Base-by-base conservation (phyloP, 495 filamentous ascomycete genomes). In the Daldinia caldariorum region DNA sequence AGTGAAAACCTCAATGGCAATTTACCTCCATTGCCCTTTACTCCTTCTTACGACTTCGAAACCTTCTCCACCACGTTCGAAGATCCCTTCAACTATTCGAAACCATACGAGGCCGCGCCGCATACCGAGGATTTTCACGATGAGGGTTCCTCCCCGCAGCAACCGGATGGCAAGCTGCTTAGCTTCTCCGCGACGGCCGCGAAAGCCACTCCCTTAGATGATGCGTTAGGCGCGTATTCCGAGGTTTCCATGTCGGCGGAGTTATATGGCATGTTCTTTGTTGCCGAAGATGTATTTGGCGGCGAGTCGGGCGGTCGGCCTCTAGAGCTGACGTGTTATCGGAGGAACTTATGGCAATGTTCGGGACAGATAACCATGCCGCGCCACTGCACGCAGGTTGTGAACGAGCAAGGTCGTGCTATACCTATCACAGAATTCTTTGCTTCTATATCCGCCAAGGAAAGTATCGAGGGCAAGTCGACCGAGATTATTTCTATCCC, bases 211-310 rank as follows among this genome's bases (percentile, higher is more conserved):
- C 80, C 92, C 9, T 82, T 93, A 37, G 90, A 93, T 71, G 91
- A 83, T 54, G 70, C 66, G 41, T 70, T 76, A n/a, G 78, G 82
- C 38, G 64, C 75, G 61, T 87, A 77, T 84, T 87, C 58, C 78
- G 87, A 74, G 81, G 84, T 93, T 22, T 85, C 86, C 35, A 88
- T 97, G 76, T 87, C 90, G 8, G 93, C 92, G 47, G 94, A 96
- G 78, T 80, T 97, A 34, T 92, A 95, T 75, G 94, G 94, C 81
- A 97, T 96, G 92, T 97, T 97, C 81, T 97, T 95, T 74, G 86
- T 97, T 6, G 93, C 94, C 55, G 94, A 97, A 72, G 84, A 86
- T 59, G 85, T 87, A 6, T 87, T 85, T 72, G 81, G 80, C 38
- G 80, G 75, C 26, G 81, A 82, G 61, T 75, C 78, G 54, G 78